Evolutionary conservation across 805 yeast genomes (phyloP).

Genomic region (Komagataella pseudopastoris): DNA sequence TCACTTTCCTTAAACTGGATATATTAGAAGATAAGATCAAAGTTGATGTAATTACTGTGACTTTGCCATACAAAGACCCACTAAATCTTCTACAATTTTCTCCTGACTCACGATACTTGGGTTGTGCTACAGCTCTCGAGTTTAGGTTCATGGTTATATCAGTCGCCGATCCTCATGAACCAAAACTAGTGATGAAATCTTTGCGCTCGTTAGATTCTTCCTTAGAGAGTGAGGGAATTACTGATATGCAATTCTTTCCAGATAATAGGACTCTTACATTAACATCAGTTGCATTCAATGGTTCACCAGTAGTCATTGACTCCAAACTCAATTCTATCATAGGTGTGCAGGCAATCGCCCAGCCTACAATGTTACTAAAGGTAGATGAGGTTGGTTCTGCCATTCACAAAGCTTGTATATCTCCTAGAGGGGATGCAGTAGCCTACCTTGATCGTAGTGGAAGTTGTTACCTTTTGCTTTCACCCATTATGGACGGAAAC

Average conservation of each 20-base stretch:
- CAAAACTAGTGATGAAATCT: conserved; percentile 58
- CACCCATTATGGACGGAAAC: conserved; percentile 41
- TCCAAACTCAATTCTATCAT: conserved; percentile 35
- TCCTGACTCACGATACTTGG: conserved; percentile 49
- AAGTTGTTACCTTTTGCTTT: conserved; percentile 49
- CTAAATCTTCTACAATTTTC: conserved; percentile 65
- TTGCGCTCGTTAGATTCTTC: conserved; percentile 48
- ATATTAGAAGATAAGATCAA: conserved; percentile 7
- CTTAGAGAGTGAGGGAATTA: conserved; percentile 80
- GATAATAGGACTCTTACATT: conserved; percentile 39
- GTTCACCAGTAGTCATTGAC: conserved; percentile 57
- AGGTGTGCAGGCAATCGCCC: conserved; percentile 30
- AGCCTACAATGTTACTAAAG: conserved; percentile 46
- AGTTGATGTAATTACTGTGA: conserved; percentile 54
- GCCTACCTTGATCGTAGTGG: conserved; percentile 78
- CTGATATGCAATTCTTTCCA: conserved; percentile 64
- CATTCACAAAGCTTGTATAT: conserved; percentile 59
- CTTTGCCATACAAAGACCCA: conserved; percentile 81
- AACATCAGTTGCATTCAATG: conserved; percentile 47
- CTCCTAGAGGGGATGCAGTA: conserved; percentile 79
- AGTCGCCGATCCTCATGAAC: conserved; percentile 46
- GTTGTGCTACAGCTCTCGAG: conserved; percentile 70
- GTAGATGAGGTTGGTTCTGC: conserved; percentile 72
- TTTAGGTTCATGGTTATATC: conserved; percentile 68
- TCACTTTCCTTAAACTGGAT: conserved; percentile 33